A percentile compares a stretch with the other conserved stretches of the same genome.
Evolutionary conservation across 768 basidiomycete genomes (phyloP).

Genomic region (Lenzites betulinus): DNA sequence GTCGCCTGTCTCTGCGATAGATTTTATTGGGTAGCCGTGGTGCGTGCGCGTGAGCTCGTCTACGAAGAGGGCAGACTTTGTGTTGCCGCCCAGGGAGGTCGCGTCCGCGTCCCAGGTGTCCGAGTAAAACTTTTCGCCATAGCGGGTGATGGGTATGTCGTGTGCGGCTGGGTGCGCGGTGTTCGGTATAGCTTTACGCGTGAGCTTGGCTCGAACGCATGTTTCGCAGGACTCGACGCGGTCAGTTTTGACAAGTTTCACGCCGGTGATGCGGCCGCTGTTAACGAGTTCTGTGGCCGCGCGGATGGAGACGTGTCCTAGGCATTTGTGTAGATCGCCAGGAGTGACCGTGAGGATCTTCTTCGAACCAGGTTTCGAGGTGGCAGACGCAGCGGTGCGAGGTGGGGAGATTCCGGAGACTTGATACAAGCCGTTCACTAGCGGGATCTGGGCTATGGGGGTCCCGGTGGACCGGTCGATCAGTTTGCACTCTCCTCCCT

Average conservation of each 20-base stretch:
- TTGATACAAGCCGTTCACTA: too few relatives aligned
- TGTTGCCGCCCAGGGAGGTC: conserved; percentile 22
- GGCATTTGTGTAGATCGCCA: too few relatives aligned
- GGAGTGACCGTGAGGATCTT: too few relatives aligned
- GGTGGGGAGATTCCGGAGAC: too few relatives aligned
- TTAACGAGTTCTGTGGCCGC: conserved; percentile 28
- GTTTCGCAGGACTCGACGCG: conserved; percentile 38
- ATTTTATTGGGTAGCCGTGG: too few relatives aligned
- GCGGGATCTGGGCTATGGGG: too few relatives aligned
- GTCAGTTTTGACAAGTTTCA: conserved; percentile 23
- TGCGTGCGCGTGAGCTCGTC: conserved; percentile 29
- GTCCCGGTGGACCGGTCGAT: too few relatives aligned
- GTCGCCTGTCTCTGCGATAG: conserved; percentile 36
- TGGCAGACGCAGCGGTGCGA: too few relatives aligned
- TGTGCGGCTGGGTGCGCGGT: not conserved
- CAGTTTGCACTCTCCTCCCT: too few relatives aligned
- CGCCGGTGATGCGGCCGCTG: conserved; percentile 34
- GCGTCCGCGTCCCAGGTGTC: conserved; percentile 48
- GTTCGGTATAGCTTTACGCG: conserved; percentile 9
- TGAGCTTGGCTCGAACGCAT: conserved; percentile 36
- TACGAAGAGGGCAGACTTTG: conserved; percentile 32
- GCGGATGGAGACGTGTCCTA: conserved; percentile 5
- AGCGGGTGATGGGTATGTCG: conserved; percentile 9
- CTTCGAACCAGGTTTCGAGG: too few relatives aligned
- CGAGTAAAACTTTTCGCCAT: conserved; percentile 39